Base-by-base conservation (phyloP, 2,329 filamentous ascomycete genomes). In the Bipolaris victoriae region DNA sequence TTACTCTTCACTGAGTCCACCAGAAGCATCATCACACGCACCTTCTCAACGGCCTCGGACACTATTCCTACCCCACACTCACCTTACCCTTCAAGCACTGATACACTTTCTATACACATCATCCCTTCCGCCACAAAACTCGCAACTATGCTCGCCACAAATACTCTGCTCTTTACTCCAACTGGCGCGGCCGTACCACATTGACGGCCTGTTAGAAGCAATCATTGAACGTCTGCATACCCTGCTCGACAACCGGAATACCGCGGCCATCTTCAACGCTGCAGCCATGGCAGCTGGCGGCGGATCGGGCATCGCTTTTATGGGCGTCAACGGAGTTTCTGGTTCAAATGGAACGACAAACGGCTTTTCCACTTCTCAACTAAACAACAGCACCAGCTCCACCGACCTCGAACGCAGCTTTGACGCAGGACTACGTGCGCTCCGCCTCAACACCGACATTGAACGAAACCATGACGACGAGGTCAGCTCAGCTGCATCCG, bases 261-360 rank as follows among this genome's bases (percentile, higher is more conserved):
- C 95, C 0, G 95, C 95, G 0, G 95, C 95, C 5, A 93, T 99
- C 0, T 99, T 99, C 82, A 99, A 99, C 65, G 95, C 95, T 0
- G 95, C 94, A 0, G 95, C 95, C 51, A 98, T 98, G 95, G 95
- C 93, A 0, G 95, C 95, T 1, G 95, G 95, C 10, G 93, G 95
- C 24, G 95, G 95, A 0, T 87, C 92, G 46, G 90, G 91, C 46
- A 91, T 94, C 26, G 88, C 90, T 51, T 91, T 86, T 68, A 69
- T 70, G 20, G 68, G 72, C 16, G 67, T 72, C 13, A 73, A 74
- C 43, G 67, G 70, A 22, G 59, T 69, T 0, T 64, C 65, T 5
- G 54, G 57, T 7, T 60, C 63, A n/a, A 73, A 74, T 33, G 72
- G 72, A 5, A 65, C 61, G 2, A 57, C 66, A 3, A 73, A 74